These are phyloP conservation scores for Cetraspora pellucida DNA, from an alignment of 192 early-diverging fungal genomes.

Conservation along the genomic window DNA sequence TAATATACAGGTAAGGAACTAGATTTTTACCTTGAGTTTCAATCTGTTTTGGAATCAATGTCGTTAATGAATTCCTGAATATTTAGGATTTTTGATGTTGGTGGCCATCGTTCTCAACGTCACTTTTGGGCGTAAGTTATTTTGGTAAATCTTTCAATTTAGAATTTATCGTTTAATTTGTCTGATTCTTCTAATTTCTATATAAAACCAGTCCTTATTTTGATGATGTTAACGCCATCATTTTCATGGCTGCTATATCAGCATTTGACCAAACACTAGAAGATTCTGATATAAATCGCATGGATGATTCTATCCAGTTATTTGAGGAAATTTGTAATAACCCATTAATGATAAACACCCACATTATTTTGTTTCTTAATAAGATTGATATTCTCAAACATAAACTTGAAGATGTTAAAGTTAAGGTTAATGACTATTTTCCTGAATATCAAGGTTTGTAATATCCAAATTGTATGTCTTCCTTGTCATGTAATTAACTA, in stretches of 20 bases:
- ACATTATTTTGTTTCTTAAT: slow-evolving; percentile 66
- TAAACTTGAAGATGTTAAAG: slow-evolving; percentile 49
- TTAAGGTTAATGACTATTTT: slow-evolving; percentile 58
- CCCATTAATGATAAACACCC: slow-evolving; percentile 50
- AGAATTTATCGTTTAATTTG: not conserved
- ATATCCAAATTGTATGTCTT: not conserved
- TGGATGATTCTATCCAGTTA: slow-evolving; percentile 49
- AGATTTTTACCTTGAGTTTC: not conserved
- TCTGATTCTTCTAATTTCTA: not conserved
- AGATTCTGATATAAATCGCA: slow-evolving; percentile 62
- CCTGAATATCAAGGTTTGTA: slow-evolving; percentile 54
- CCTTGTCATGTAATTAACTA: not conserved
- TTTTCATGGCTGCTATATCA: slow-evolving; percentile 67
- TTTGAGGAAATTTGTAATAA: slow-evolving; percentile 52
- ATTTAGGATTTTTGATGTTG: slow-evolving; percentile 71
- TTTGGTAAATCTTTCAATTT: slow-evolving; percentile 7
- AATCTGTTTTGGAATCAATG: not conserved
- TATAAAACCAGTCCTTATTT: slow-evolving; percentile 58
- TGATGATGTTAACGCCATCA: slow-evolving; percentile 70
- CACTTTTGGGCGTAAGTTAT: slow-evolving; percentile 66
- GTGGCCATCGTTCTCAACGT: slow-evolving; percentile 65
- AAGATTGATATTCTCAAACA: slow-evolving; percentile 67
- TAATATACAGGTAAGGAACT: slow-evolving; percentile 48
- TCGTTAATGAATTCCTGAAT: not conserved
- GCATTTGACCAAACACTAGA: slow-evolving; percentile 65